Percentiles rank a stretch among this genome's conserved stretches.
Conservation (phyloP, 2,329 filamentous ascomycete genomes). For the Conoideocrella luteorostrata region DNA sequence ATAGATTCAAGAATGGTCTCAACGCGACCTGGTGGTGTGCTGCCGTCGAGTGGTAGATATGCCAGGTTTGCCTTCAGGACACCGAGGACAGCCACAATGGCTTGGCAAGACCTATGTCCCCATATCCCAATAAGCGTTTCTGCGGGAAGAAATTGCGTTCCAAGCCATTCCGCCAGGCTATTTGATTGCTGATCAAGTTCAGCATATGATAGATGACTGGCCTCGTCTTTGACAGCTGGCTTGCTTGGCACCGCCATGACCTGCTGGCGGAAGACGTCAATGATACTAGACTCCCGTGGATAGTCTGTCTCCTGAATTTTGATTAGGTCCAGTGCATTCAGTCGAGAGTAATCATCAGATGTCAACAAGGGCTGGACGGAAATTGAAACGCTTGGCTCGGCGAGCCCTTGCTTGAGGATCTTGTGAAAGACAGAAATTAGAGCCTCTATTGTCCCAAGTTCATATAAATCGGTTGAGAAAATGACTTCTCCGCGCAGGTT, state of each 20-base stretch:
- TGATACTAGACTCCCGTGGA: constrained; percentile 2
- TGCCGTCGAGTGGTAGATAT: constrained; percentile 19
- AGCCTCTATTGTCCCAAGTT: background rate
- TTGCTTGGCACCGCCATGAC: background rate
- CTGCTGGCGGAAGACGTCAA: constrained; percentile 1
- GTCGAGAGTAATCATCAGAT: background rate
- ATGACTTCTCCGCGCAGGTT: background rate
- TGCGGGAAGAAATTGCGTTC: background rate
- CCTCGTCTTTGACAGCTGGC: constrained; percentile 3
- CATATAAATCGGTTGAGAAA: constrained; percentile 1
- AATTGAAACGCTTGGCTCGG: background rate
- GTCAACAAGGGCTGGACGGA: background rate
- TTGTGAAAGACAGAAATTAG: constrained; percentile 1
- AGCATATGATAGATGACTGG: background rate
- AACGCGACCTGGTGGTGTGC: constrained; percentile 12
- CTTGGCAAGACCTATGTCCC: constrained; percentile 1
- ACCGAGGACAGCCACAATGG: constrained; percentile 13
- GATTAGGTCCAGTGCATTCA: background rate
- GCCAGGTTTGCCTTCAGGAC: constrained; percentile 20
- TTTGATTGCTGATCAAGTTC: background rate
- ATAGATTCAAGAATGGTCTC: constrained; percentile 14
- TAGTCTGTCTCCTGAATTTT: background rate
- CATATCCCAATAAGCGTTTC: constrained; percentile 1
- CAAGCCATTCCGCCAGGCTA: background rate
- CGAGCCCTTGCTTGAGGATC: background rate